Evolutionary conservation across 2,329 filamentous ascomycete species (phyloP), one percentile per base, ranked within the genome.

Genomic region (Neonectria faginata): DNA sequence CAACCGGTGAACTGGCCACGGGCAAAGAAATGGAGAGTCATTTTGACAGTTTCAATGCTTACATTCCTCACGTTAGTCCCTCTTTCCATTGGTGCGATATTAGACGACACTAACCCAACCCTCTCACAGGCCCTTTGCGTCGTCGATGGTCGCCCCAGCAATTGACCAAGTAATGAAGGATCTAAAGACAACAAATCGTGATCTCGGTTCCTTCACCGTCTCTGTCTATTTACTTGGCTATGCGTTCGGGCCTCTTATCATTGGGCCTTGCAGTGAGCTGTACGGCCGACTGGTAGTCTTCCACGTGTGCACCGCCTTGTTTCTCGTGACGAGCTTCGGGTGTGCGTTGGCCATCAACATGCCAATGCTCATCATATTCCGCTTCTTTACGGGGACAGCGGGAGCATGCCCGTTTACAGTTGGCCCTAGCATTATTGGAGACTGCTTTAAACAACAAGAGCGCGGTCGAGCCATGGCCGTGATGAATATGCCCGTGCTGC

Each of bases 361-460:
- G 51, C 83, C 88, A 69, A 88, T 87, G 0, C 74, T 91, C 16
- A 81, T 89, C 75, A 75, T 89, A 42, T 87, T 86, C 6, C 81
- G 88, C 8, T 90, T 90, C 75, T 86, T 88, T 64, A 80, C 82
- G 3, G 87, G 84, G 0, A 81, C 88, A 54, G 88, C 88, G 68
- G 86, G 84, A 10, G 84, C 83, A 0, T 84, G 83, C 50, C 84
- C 87, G 0, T 72, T 90, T 10, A 88, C 88, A 0, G 86, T 88
- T 69, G 88, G 88, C 5, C 85, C 85, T 29, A 87, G 87, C 16
- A 85, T 86, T 1, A 85, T 65, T 20, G 58, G 85, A 14, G 89
- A 91, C 73, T 79, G 90, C 73, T 81, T 89, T 36, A 70, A 74
- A 1, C 81, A 81, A 36, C 83, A 87, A 64, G 79, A 84, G 67